phyloP scores from a whole-genome alignment of 164 flowering plant species.

The Sextonia rubra region DNA sequence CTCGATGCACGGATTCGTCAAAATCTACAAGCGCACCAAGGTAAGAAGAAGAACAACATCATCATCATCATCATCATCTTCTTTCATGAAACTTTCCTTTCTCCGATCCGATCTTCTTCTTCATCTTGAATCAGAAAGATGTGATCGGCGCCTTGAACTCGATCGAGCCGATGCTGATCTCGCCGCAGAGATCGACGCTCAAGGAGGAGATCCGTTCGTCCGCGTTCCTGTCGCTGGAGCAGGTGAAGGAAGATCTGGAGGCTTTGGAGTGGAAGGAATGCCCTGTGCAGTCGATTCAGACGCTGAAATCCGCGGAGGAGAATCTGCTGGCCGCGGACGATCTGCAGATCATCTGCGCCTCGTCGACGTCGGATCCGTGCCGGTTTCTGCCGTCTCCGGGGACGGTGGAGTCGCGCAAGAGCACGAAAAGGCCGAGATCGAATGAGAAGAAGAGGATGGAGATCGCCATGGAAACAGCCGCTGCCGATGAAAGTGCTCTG shows the following conservation, averaged over 20 bases:
- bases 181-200: slow-evolving; percentile 18
- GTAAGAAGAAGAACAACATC: neutral
- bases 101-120: neutral
- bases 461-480: neutral
- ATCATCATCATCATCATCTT: neutral
- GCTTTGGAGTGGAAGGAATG: slow-evolving; percentile 22
- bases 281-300: slow-evolving; percentile 12
- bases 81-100: neutral
- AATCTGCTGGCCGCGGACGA: neutral
- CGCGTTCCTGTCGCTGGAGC: slow-evolving; percentile 14
- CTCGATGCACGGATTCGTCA: slow-evolving; percentile 19
- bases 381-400: neutral
- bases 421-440: neutral
- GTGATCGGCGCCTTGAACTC: slow-evolving; percentile 8
- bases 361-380: neutral
- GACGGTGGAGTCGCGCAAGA: neutral
- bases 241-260: slow-evolving; percentile 15
- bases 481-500: neutral
- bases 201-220: slow-evolving; percentile 9
- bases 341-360: neutral
- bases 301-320: slow-evolving; percentile 5
- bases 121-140: slow-evolving; percentile 4
- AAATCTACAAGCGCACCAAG: slow-evolving; percentile 8
- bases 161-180: neutral
- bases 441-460: neutral